A percentile compares a stretch with the other conserved stretches of the same genome.
phyloP scores from a whole-genome alignment of 1,284 basidiomycete genomes.

The Omphalotus olearius region DNA sequence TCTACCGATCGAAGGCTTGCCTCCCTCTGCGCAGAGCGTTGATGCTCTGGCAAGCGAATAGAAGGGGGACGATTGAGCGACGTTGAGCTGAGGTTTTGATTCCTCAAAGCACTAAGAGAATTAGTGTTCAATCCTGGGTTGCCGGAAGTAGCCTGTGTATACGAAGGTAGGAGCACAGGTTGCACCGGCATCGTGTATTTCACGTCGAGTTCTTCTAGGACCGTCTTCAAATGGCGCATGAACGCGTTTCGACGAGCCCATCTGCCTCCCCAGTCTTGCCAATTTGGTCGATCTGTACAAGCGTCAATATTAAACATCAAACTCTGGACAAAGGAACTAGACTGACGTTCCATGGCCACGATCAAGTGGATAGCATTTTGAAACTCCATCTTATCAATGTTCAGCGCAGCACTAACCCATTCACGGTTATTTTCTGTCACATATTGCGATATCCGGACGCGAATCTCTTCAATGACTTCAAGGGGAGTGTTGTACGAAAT shows the following conservation, averaged over 20 bases:
- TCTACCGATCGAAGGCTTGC: too few species aligned
- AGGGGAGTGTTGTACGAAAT: slow-evolving; percentile 66
- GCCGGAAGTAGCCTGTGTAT: slow-evolving; percentile 1
- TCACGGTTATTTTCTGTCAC: slow-evolving; percentile 68
- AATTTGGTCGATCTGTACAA: slow-evolving; percentile 64
- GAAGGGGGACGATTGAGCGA: neutral
- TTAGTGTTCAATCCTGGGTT: neutral
- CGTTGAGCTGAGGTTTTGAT: neutral
- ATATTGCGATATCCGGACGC: slow-evolving; percentile 54
- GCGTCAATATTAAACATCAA: slow-evolving; percentile 1
- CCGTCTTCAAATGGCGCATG: slow-evolving; percentile 67
- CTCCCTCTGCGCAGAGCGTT: too few species aligned
- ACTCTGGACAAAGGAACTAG: neutral
- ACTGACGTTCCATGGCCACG: slow-evolving; percentile 74
- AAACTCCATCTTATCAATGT: slow-evolving; percentile 75
- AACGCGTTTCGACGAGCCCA: slow-evolving; percentile 69
- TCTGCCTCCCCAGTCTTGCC: slow-evolving; percentile 85
- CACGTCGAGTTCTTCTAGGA: slow-evolving; percentile 70
- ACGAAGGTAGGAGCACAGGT: slow-evolving; percentile 53
- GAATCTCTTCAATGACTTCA: slow-evolving; percentile 66
- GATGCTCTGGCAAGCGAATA: too few species aligned
- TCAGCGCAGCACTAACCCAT: slow-evolving; percentile 59
- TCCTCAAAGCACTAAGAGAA: neutral
- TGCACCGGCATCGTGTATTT: slow-evolving; percentile 69
- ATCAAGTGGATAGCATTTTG: slow-evolving; percentile 67